Evolutionary conservation across 78 protist species (phyloP).

Genomic region (Chrysochromulina tobinii): DNA sequence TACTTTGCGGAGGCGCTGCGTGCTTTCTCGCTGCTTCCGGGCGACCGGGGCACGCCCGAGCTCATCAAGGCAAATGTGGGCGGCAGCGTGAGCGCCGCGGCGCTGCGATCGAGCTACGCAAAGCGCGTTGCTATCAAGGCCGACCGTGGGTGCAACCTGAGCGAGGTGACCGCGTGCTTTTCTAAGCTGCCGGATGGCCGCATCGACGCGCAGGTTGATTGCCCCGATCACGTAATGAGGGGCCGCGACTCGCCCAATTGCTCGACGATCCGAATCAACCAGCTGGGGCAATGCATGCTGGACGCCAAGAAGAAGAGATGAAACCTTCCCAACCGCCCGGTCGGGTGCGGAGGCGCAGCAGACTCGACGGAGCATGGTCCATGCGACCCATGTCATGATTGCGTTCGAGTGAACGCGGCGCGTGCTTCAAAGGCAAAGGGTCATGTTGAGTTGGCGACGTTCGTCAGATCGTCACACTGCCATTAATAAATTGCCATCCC

Average conservation of each 20-base stretch:
- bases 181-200: background rate
- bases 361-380: no score
- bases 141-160: background rate
- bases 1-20: background rate
- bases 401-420: no score
- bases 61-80: background rate
- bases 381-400: no score
- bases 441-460: no score
- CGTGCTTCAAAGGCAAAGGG: no score
- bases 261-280: background rate
- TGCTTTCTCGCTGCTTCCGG: background rate
- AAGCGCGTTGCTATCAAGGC: background rate
- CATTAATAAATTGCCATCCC: no score
- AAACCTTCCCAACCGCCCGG: no score
- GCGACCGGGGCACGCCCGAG: background rate
- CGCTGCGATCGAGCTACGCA: background rate
- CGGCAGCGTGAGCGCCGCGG: no score
- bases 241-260: background rate
- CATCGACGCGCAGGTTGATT: conserved; percentile 12
- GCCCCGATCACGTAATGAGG: conserved; percentile 8
- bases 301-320: background rate
- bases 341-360: no score
- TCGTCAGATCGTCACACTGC: no score
- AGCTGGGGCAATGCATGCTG: background rate
- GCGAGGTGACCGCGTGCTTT: conserved; percentile 7